Evolutionary conservation across 1,284 basidiomycete genomes (phyloP), one percentile per base, ranked within the genome.

Genomic region (Cryptococcus sp.): DNA sequence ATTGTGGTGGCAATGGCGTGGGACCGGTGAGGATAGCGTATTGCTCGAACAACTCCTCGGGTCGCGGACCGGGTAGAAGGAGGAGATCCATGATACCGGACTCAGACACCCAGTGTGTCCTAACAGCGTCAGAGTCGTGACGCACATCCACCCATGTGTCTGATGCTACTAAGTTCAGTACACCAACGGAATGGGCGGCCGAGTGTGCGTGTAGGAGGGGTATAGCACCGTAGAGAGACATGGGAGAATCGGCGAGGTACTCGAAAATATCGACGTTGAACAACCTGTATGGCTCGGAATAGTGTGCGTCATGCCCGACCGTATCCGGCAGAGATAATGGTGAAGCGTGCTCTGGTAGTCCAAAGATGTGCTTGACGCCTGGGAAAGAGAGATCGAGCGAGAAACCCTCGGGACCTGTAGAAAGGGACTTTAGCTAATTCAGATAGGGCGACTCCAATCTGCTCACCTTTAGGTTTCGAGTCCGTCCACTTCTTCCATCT

Each of bases 231-330:
- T 95, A 95, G 35, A 98, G 85, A 0, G 92, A 89, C 82, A 96
- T 93, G 20, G 93, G 84, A 1, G 91, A 93, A 60, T 92, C 90
- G 54, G 91, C 86, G 25, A 92, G 85, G 77, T 99, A 98, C 79
- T 99, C 95, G 74, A 99, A 99, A 39, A 98, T 94, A 75, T 99
- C 96, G 53, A 90, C 84, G 75, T 99, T 99, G 82, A 89, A 96
- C 16, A 99, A 85, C 27, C 96, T 86, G 80, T 96, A 99, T 0
- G 96, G 96, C 45, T 99, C 95, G 15, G 83, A 83, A 80, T 88
- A 96, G 63, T 84, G 82, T 7, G 87, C 82, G 50, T 82, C 80
- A 62, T 76, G 62, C 3, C 71, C 69, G 22, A 60, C 50, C 16
- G 93, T 97, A 6, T 88, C 85, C 5, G 93, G 93, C 2, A 99